A percentile compares a stretch with the other conserved stretches of the same genome.
phyloP scores from a whole-genome alignment of 768 basidiomycete genomes.

The Rhodosporidiobolus odoratus region DNA sequence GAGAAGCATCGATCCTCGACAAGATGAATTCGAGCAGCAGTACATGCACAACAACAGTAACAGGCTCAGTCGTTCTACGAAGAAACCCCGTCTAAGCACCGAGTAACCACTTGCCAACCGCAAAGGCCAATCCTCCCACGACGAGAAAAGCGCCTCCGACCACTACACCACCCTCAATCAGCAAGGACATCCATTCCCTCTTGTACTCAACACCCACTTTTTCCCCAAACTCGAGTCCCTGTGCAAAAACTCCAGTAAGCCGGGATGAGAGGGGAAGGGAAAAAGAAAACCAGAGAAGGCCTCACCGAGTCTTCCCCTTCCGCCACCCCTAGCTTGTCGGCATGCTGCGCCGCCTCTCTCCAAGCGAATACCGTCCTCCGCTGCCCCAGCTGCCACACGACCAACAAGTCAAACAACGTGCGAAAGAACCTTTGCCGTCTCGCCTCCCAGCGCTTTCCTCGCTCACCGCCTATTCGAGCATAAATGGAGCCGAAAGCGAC shows the following conservation, averaged over 20 bases:
- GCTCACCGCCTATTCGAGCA: background rate
- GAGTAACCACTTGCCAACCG: background rate
- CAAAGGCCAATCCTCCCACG: background rate
- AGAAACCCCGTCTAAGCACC: background rate
- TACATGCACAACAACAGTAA: too few species aligned
- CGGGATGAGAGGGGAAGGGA: background rate
- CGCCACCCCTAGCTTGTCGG: constrained; percentile 30
- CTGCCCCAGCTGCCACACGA: constrained; percentile 44
- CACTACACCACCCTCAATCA: constrained; percentile 20
- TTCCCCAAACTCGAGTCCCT: constrained; percentile 21
- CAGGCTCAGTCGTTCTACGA: too few species aligned
- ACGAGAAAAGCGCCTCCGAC: background rate
- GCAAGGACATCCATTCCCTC: constrained; percentile 10
- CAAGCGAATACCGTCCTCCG: constrained; percentile 42
- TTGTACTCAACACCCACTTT: background rate
- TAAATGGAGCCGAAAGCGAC: constrained; percentile 40
- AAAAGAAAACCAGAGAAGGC: background rate
- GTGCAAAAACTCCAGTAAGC: background rate
- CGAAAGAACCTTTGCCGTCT: constrained; percentile 38
- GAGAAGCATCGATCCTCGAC: too few species aligned
- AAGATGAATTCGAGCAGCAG: too few species aligned
- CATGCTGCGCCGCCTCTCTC: constrained; percentile 32
- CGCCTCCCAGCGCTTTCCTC: constrained; percentile 41
- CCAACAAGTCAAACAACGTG: constrained; percentile 41
- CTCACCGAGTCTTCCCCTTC: constrained; percentile 34